Percentiles rank a stretch among this genome's conserved stretches.
phyloP scores from a whole-genome alignment of 2,329 filamentous ascomycete species.

The Monosporascus sp. region DNA sequence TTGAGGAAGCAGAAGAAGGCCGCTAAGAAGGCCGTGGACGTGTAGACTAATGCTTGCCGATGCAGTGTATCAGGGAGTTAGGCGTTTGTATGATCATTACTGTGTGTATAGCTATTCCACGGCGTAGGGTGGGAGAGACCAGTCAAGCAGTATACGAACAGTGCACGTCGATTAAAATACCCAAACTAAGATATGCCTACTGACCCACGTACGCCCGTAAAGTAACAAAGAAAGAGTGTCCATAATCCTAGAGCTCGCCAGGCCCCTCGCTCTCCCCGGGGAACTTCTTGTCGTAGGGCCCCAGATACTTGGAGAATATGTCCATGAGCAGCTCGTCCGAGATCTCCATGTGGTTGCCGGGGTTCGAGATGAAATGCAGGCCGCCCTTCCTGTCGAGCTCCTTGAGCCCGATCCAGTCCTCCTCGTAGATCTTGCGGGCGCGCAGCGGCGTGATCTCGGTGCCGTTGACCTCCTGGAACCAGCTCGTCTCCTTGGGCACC shows the following conservation, averaged over 20 bases:
- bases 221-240: background rate
- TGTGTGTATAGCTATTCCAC: conserved; percentile 8
- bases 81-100: conserved; percentile 9
- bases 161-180: conserved; percentile 5
- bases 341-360: conserved; percentile 82
- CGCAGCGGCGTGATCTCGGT: conserved; percentile 63
- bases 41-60: conserved; percentile 23
- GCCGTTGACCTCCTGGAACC: conserved; percentile 82
- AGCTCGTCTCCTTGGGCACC: conserved; percentile 83
- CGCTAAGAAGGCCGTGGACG: conserved; percentile 47
- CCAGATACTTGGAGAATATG: conserved; percentile 64
- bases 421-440: conserved; percentile 68
- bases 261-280: conserved; percentile 18
- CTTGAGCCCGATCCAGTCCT: conserved; percentile 91
- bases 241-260: conserved; percentile 32
- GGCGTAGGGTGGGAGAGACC: conserved; percentile 11
- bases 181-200: conserved; percentile 2
- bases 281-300: conserved; percentile 41
- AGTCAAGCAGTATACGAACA: background rate
- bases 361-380: conserved; percentile 66
- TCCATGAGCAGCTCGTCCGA: conserved; percentile 58
- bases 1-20: conserved; percentile 55
- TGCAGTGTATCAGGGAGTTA: conserved; percentile 11
- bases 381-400: conserved; percentile 72
- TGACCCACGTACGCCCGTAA: background rate